Evolutionary conservation across 129 eudicot species (phyloP).

Genomic region (Escallonia rubra): DNA sequence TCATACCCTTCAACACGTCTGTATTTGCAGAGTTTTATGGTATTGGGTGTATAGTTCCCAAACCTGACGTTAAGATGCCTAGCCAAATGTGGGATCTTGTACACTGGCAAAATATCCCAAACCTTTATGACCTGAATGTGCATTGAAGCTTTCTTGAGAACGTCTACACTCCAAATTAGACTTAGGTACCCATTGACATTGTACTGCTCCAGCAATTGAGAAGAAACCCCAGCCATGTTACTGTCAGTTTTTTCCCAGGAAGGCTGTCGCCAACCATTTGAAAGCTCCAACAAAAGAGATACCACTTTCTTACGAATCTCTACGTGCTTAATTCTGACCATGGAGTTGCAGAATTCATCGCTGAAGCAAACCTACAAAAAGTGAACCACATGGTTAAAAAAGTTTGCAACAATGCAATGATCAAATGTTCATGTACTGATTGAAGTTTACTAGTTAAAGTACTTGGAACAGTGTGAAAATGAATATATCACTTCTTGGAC

Average conservation of each 20-base stretch:
- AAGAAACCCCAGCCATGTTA: constrained; percentile 13
- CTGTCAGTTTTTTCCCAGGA: constrained; percentile 7
- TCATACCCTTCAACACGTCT: constrained; percentile 27
- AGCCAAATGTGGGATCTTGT: constrained; percentile 16
- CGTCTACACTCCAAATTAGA: constrained; percentile 25
- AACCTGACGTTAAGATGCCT: constrained; percentile 7
- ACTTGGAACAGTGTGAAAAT: background rate
- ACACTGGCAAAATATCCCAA: constrained; percentile 24
- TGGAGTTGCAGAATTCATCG: constrained; percentile 20
- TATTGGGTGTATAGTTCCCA: constrained; percentile 13
- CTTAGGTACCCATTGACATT: constrained; percentile 12
- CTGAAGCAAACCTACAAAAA: constrained; percentile 22
- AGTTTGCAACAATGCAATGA: background rate
- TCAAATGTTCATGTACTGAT: background rate
- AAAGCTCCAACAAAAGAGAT: too few species aligned
- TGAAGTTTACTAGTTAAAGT: too few species aligned
- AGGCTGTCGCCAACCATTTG: too few species aligned
- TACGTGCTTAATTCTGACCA: background rate
- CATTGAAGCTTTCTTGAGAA: constrained; percentile 15
- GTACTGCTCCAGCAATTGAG: constrained; percentile 16
- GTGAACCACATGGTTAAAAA: background rate
- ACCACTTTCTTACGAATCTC: constrained; percentile 12
- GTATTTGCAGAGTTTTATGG: constrained; percentile 19
- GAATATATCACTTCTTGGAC: background rate
- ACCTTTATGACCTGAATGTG: constrained; percentile 25